These are phyloP conservation scores for Annulohypoxylon maeteangense DNA, from an alignment of 495 filamentous ascomycete species.

Conservation along the genomic window DNA sequence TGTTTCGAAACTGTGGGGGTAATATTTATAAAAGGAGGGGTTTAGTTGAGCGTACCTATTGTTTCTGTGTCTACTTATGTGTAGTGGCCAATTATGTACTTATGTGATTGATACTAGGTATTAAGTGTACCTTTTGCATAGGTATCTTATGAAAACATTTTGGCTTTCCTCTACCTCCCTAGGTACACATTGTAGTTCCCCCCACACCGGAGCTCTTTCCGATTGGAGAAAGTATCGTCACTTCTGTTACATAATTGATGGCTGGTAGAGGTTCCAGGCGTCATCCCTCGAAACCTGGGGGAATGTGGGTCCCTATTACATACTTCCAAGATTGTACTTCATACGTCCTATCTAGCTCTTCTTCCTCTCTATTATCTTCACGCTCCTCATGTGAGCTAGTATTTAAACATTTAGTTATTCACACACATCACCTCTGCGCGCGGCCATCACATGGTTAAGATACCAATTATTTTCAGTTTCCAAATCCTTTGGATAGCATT, in stretches of 20 bases:
- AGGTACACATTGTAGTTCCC: too few relatives aligned
- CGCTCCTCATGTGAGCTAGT: not conserved
- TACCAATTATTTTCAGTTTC: not conserved
- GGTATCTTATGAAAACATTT: too few relatives aligned
- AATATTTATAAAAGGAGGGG: not conserved
- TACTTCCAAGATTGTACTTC: constrained; percentile 1
- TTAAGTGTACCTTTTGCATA: too few relatives aligned
- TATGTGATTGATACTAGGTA: too few relatives aligned
- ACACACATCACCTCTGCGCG: not conserved
- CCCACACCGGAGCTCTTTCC: too few relatives aligned
- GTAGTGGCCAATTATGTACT: too few relatives aligned
- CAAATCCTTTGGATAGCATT: constrained; percentile 16
- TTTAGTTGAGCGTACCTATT: not conserved
- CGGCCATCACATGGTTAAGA: not conserved
- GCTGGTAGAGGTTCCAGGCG: not conserved
- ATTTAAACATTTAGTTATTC: not conserved
- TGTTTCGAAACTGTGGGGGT: not conserved
- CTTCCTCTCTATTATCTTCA: not conserved
- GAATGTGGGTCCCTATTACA: constrained; percentile 26
- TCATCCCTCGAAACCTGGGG: constrained; percentile 34
- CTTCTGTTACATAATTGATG: constrained; percentile 18
- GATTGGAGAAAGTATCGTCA: constrained; percentile 41
- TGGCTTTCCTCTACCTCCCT: too few relatives aligned
- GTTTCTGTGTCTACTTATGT: too few relatives aligned
- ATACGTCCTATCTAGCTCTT: constrained; percentile 1